Base-by-base conservation (phyloP, 345 rosid species). In the Salix arbutifolia region DNA sequence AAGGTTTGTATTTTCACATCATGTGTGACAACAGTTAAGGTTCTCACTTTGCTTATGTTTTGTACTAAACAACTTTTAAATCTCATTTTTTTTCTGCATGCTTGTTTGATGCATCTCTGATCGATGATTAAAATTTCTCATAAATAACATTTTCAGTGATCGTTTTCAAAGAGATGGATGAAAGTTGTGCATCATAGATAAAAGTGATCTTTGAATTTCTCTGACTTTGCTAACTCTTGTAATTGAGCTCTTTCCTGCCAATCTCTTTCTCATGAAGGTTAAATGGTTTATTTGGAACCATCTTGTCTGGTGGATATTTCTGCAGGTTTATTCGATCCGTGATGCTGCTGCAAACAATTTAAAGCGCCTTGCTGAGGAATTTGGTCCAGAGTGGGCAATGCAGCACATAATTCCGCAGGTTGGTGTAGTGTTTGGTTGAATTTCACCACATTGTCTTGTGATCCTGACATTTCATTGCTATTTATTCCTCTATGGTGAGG, bases 381-480 rank as follows among this genome's bases (percentile, higher is more conserved):
- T 95, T 90, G 99, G 99, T 76, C 93, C 97, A n/a, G 98, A 95
- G 28, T 95, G 99, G 98, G 96, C 98, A 80, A 93, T 93, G 99
- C 91, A 90, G 82, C 97, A 95, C 82, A 91, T 93, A 79, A 87
- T 95, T 85, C 96, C 98, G 72, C 97, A 90, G 97, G 98, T 95
- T 68, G 38, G 78, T 81, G 13, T 50, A 25, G 19, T 50, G 35
- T 26, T 71, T 56, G 19, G 23, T 28, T 40, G 50, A 33, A 64
- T 23, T 62, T 46, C 48, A 26, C 11, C 64, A 46, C 23, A 2
- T 17, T 77, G 38, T 67, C 46, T 62, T 11, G 19, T 40, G 37
- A 69, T 76, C 70, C 31, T 37, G 31, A 26, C n/a, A 26, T 33
- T 18, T 26, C 8, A 16, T 11, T 33, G 30, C 46, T 37, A 18